Conservation (phyloP, 2,329 filamentous ascomycete genomes). For the Colletotrichum orbiculare region DNA sequence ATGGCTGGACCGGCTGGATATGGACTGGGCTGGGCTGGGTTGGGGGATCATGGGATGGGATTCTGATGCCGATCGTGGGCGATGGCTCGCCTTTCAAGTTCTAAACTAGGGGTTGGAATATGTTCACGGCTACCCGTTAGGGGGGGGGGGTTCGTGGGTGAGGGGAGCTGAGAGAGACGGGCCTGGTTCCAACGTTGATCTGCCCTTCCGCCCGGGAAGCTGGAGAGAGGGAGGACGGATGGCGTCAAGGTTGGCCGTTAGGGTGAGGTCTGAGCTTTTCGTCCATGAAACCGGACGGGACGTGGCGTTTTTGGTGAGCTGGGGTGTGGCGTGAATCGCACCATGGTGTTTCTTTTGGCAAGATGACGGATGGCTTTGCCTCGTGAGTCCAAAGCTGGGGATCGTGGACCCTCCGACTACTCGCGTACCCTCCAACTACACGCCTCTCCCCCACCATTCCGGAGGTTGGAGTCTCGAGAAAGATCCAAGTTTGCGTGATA, state of each 20-base stretch:
- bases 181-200: conserved; percentile 2
- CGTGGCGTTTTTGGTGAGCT: too few species aligned
- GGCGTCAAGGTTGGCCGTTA: conserved; percentile 6
- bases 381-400: too few species aligned
- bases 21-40: background rate
- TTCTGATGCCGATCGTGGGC: background rate
- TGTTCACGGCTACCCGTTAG: background rate
- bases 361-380: too few species aligned
- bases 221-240: conserved; percentile 9
- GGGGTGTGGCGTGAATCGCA: background rate
- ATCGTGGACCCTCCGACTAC: too few species aligned
- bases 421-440: too few species aligned
- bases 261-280: conserved; percentile 14
- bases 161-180: background rate
- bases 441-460: too few species aligned
- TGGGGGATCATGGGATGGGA: background rate
- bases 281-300: too few species aligned
- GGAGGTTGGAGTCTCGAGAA: too few species aligned
- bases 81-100: too few species aligned
- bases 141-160: background rate
- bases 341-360: too few species aligned
- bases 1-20: background rate
- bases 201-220: conserved; percentile 5
- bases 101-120: background rate
- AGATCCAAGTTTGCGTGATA: too few species aligned